Conservation (phyloP, 2,329 filamentous ascomycete species). For the Fusarium paranaense region DNA sequence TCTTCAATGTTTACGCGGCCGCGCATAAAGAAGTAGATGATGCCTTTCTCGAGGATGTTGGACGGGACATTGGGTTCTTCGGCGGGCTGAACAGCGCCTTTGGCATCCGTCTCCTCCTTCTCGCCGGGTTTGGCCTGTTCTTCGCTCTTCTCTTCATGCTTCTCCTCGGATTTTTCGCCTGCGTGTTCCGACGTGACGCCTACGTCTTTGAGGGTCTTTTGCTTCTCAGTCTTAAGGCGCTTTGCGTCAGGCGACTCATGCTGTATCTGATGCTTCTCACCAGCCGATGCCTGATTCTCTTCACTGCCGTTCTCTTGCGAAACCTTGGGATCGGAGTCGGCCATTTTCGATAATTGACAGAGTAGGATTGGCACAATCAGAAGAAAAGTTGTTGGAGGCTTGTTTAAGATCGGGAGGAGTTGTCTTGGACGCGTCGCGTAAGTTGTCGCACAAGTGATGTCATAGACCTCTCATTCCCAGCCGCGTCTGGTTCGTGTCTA, state of each 20-base stretch:
- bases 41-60: constrained; percentile 83
- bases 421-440: constrained; percentile 28
- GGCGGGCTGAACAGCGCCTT: constrained; percentile 34
- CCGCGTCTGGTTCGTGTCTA: constrained; percentile 26
- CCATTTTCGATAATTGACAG: constrained; percentile 19
- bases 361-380: background rate
- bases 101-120: constrained; percentile 10
- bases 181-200: constrained; percentile 12
- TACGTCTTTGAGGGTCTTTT: constrained; percentile 39
- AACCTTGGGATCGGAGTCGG: constrained; percentile 11
- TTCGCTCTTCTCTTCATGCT: constrained; percentile 13
- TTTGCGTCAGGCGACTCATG: constrained; percentile 43
- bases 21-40: constrained; percentile 92
- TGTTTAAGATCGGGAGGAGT: background rate
- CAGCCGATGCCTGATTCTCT: constrained; percentile 23
- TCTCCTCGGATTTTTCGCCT: background rate
- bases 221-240: constrained; percentile 40
- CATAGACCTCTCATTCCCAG: constrained; percentile 29
- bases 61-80: constrained; percentile 53
- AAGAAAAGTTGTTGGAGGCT: background rate
- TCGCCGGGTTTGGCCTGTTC: background rate
- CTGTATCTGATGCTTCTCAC: constrained; percentile 47
- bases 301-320: constrained; percentile 17
- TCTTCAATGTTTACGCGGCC: constrained; percentile 79
- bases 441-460: constrained; percentile 39